Base-by-base conservation (phyloP, 2,329 filamentous ascomycete genomes). In the Aspergillus unguis region DNA sequence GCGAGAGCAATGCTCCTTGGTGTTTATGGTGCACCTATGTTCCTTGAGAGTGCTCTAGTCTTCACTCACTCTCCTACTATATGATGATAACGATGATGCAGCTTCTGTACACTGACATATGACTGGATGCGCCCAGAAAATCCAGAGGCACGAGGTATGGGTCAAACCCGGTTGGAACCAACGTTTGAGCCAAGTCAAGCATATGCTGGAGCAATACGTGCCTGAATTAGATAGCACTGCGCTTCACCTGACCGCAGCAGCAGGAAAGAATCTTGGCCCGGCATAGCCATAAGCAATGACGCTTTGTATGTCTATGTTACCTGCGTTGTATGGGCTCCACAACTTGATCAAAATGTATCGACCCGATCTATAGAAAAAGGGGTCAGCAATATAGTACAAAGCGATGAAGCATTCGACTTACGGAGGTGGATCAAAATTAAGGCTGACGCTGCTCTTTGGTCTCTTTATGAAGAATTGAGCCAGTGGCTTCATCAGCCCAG, bases 281-380 rank as follows among this genome's bases (percentile, higher is more conserved):
- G 90, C 88, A 71, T 86, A 96, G 0, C 92, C 92, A 64, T 88
- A 86, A 1, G 86, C 88, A 53, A 91, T 81, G 26, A 96, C 85
- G 42, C 86, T 90, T 69, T 96, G 88, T 36, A 97, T 90, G 66
- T 96, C 91, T 58, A 96, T 95, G 63, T 95, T 95, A 3, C 82
- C 78, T 44, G 85, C 83, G 27, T 84, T 81, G 54, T 83, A 82
- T 2, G 88, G 87, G 62, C 86, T 91, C 88, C 90, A 96, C 69
- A 96, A 83, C 76, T 96, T 96, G 58, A 97, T 77, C 38, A 96
- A 73, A 48, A 97, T 87, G 68, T 88, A 95, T 52, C 89, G 83
- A 4, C 88, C 89, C 8, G 88, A 90, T 6, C 80, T 83, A 55
- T 31, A n/a, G 33, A 1, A 6, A 33, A 49, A 35, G 32, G 48